Percentiles rank a stretch among this genome's conserved stretches.
These are phyloP conservation scores for Debaryomycetaceae sp. DNA, from an alignment of 1,139 yeast genomes.

Conservation along the genomic window DNA sequence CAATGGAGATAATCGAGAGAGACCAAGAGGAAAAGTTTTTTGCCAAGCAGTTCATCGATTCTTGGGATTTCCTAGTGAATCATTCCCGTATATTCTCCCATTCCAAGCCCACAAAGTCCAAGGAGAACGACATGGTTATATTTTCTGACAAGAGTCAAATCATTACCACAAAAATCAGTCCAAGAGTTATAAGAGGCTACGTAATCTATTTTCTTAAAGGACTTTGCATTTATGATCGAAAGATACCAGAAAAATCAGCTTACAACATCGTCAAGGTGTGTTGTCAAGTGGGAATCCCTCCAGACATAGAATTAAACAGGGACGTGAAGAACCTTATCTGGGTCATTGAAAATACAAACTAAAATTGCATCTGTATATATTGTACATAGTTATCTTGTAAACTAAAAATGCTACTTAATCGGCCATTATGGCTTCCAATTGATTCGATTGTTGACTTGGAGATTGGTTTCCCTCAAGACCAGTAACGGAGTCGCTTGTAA, in stretches of 20 bases:
- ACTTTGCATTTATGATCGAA: slow-evolving; percentile 26
- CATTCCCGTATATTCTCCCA: slow-evolving; percentile 12
- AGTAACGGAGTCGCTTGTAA: slow-evolving; percentile 31
- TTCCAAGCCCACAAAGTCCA: background rate
- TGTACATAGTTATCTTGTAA: slow-evolving; percentile 1
- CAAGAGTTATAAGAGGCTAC: slow-evolving; percentile 13
- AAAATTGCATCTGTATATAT: slow-evolving; percentile 2
- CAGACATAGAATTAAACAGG: slow-evolving; percentile 15
- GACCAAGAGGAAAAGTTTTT: slow-evolving; percentile 33
- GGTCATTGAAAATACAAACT: slow-evolving; percentile 18
- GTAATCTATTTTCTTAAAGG: slow-evolving; percentile 28
- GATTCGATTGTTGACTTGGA: background rate
- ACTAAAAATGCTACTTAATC: slow-evolving; percentile 1
- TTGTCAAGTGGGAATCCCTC: slow-evolving; percentile 21
- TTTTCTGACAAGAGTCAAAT: background rate
- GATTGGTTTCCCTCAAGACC: slow-evolving; percentile 7
- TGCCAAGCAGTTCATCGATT: slow-evolving; percentile 32
- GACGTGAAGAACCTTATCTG: slow-evolving; percentile 31
- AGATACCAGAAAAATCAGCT: slow-evolving; percentile 30
- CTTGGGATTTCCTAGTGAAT: slow-evolving; percentile 29
- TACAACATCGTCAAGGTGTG: slow-evolving; percentile 28
- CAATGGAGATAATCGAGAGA: slow-evolving; percentile 23
- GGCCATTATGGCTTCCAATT: background rate
- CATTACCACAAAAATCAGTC: slow-evolving; percentile 7
- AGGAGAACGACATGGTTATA: slow-evolving; percentile 1